Evolutionary conservation across 2,329 filamentous ascomycete genomes (phyloP).

Genomic region (Didymella lethalis): DNA sequence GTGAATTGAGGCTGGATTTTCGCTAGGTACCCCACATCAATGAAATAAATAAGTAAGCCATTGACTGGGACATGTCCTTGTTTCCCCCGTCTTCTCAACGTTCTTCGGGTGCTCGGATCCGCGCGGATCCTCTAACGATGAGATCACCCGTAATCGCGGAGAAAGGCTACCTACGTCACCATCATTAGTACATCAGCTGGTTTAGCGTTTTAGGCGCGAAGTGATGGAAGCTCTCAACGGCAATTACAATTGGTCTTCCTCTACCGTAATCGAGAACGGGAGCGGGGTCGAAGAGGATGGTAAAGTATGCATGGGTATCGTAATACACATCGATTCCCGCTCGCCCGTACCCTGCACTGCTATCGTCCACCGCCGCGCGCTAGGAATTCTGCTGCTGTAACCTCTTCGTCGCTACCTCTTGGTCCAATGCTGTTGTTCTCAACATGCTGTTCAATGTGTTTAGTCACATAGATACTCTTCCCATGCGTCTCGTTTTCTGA

Average conservation of each 20-base stretch:
- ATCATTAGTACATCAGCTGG: neutral
- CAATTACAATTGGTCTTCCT: neutral
- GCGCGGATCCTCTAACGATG: neutral
- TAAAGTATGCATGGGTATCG: neutral
- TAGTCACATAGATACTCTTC: slow-evolving; percentile 26
- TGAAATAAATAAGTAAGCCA: neutral
- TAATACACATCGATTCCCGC: neutral
- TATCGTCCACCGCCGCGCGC: neutral
- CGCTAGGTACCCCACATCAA: neutral
- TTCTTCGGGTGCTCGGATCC: neutral
- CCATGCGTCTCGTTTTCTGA: slow-evolving; percentile 17
- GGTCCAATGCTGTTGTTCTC: slow-evolving; percentile 7
- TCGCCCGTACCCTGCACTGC: neutral
- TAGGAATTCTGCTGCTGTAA: slow-evolving; percentile 11
- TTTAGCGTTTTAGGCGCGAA: slow-evolving; percentile 3
- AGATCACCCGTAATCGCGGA: neutral
- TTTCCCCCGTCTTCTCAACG: neutral
- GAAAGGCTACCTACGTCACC: neutral
- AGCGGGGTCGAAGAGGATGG: neutral
- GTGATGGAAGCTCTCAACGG: neutral
- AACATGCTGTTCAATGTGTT: slow-evolving; percentile 23
- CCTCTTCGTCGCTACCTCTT: slow-evolving; percentile 21
- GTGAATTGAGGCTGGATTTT: neutral
- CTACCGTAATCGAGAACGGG: neutral
- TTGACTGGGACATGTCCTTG: neutral